Base-by-base conservation (phyloP, 768 basidiomycete species). In the Boletus pseudopeckii region DNA sequence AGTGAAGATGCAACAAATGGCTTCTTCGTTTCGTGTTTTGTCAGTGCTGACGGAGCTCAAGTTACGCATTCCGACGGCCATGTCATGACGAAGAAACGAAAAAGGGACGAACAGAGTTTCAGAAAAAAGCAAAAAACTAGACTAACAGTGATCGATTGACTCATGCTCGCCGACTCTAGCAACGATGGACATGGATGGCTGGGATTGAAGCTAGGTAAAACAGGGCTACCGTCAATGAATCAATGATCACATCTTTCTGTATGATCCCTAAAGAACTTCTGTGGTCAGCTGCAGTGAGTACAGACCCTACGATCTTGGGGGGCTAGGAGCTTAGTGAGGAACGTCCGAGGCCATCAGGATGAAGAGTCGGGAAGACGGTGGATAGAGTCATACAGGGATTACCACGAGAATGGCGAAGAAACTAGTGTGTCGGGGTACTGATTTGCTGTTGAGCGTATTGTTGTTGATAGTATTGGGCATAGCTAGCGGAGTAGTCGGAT, bases 1-100 rank as follows among this genome's bases (percentile, higher is more conserved):
- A 83, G 85, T 50, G 90, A 88, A 55, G 94, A 98, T 64, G 83
- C 80, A 36, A 93, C 91, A 13, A 98, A 98, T 64, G 97, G 97
- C 0, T 99, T 99, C 75, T 99, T 99, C 62, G 95, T 99, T 22
- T 86, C 91, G n/a, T 97, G 90, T 69, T 94, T 98, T 67, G 74
- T 92, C 37, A 61, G 44, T 10, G 17, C 14, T 15, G 20, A 57
- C 4, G 44, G 30, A 8, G 4, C 33, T 38, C 52, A 37, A 45
- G 15, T 37, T 42, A 33, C 28, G 8, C 18, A 50, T 37, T 46
- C 51, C 15, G 4, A n/a, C 32, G 43, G 54, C 41, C 45, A 61
- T 50, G 49, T 44, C 39, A n/a, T 3, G 1, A 14, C 40, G 20
- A 59, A 57, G 45, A 72, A 67, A 56, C 71, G 71, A 53, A 72